A percentile compares a stretch with the other conserved stretches of the same genome.
phyloP scores from a whole-genome alignment of 163 green algal genomes.

The Volvox carteri region DNA sequence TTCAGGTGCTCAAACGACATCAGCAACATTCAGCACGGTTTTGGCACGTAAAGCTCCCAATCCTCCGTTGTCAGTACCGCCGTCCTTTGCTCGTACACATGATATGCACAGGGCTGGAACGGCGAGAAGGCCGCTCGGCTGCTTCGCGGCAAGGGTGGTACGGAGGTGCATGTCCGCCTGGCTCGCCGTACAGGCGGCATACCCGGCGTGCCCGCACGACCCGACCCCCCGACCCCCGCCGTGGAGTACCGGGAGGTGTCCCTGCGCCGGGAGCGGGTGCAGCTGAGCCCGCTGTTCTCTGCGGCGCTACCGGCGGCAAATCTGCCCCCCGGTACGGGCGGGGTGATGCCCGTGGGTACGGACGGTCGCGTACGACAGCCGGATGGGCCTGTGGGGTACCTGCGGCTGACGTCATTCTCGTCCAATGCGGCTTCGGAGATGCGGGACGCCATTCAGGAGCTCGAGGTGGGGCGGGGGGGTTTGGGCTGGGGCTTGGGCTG shows the following conservation, averaged over 20 bases:
- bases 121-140: slow-evolving; percentile 82
- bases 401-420: slow-evolving; percentile 91
- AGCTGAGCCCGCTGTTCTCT: slow-evolving; percentile 85
- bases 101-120: slow-evolving; percentile 74
- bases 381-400: slow-evolving; percentile 80
- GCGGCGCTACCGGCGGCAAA: slow-evolving; percentile 67
- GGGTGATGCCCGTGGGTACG: slow-evolving; percentile 7
- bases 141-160: slow-evolving; percentile 83
- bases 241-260: slow-evolving; percentile 65
- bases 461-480: slow-evolving; percentile 74
- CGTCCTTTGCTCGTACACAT: no score
- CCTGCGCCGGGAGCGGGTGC: slow-evolving; percentile 82
- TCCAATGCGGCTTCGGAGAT: slow-evolving; percentile 88
- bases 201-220: slow-evolving; percentile 76
- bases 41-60: no score
- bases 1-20: no score
- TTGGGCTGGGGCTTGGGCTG: no score
- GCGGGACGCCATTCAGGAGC: slow-evolving; percentile 76
- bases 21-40: no score
- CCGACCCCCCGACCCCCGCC: slow-evolving; percentile 66
- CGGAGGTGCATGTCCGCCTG: slow-evolving; percentile 80
- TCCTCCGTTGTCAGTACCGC: no score
- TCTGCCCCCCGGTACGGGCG: slow-evolving; percentile 20
- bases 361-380: slow-evolving; percentile 24
- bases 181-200: slow-evolving; percentile 74